phyloP scores from a whole-genome alignment of 2,329 filamentous ascomycete species.

The Diaporthe citri region DNA sequence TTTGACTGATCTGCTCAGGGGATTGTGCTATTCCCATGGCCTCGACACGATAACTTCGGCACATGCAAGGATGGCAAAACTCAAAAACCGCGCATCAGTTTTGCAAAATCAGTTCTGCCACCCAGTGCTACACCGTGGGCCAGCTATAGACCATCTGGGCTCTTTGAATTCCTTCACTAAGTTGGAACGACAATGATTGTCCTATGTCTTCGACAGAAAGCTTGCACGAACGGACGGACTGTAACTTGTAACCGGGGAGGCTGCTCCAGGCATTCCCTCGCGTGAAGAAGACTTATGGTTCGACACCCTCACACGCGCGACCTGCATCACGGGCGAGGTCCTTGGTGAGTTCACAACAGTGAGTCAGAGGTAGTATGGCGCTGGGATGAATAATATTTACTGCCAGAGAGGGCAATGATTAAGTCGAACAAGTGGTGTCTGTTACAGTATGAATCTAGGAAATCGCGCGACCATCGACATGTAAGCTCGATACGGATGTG shows the following conservation, averaged over 20 bases:
- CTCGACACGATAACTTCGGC: neutral
- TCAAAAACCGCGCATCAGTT: neutral
- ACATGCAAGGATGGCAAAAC: neutral
- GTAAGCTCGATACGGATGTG: neutral
- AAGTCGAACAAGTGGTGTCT: neutral
- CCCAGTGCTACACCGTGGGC: constrained; percentile 41
- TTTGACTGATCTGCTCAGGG: neutral
- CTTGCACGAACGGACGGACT: constrained; percentile 7
- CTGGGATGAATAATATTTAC: constrained; percentile 14
- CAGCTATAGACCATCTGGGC: constrained; percentile 28
- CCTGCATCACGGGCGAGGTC: neutral
- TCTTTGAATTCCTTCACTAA: too few relatives aligned
- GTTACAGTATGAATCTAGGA: constrained; percentile 15
- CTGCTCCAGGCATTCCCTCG: neutral
- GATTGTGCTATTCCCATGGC: neutral
- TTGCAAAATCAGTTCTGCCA: neutral
- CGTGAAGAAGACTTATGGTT: neutral
- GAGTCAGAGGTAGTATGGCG: neutral
- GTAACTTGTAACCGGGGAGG: too few relatives aligned
- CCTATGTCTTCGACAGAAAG: neutral
- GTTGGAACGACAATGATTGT: too few relatives aligned
- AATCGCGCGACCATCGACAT: constrained; percentile 1
- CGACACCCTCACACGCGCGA: neutral
- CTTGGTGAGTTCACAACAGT: neutral
- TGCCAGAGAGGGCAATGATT: neutral